phyloP scores from a whole-genome alignment of 176 grass and related monocot species.

The Oryza glaberrima region DNA sequence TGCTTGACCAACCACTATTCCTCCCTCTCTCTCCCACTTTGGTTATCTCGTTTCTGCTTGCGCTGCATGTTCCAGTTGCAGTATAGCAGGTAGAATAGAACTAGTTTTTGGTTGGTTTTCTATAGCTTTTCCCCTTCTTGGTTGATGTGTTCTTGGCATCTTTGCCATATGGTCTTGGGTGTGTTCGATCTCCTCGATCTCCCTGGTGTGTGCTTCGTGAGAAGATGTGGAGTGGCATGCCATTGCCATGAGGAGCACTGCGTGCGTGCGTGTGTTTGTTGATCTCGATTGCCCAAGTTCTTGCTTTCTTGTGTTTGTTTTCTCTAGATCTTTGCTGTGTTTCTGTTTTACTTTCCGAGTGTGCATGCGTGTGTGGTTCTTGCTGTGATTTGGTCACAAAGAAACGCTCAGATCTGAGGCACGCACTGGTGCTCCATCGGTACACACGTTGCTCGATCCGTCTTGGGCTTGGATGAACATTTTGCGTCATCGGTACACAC shows the following conservation, averaged over 20 bases:
- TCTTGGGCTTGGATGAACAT: too few relatives aligned
- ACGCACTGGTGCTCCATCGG: too few relatives aligned
- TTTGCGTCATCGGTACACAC: too few relatives aligned
- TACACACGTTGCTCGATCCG: too few relatives aligned
- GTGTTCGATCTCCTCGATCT: not conserved
- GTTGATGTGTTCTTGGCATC: not conserved
- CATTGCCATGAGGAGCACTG: not conserved
- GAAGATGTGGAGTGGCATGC: not conserved
- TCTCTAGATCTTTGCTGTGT: too few relatives aligned
- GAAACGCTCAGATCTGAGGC: too few relatives aligned
- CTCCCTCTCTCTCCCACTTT: not conserved
- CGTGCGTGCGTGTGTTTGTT: too few relatives aligned
- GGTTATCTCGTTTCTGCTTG: not conserved
- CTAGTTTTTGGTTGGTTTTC: not conserved
- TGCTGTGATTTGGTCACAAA: too few relatives aligned
- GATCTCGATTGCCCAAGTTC: too few relatives aligned
- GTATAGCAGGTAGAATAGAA: not conserved
- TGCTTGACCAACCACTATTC: not conserved
- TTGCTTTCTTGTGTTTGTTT: not conserved
- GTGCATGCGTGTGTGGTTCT: too few relatives aligned
- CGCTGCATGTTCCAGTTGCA: not conserved
- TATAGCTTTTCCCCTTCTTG: not conserved
- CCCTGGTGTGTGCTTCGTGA: not conserved
- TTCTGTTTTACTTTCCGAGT: too few relatives aligned
- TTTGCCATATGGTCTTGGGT: not conserved